Evolutionary conservation across 2,329 filamentous ascomycete genomes (phyloP), one percentile per base, ranked within the genome.

Genomic region (Periconia sp.): DNA sequence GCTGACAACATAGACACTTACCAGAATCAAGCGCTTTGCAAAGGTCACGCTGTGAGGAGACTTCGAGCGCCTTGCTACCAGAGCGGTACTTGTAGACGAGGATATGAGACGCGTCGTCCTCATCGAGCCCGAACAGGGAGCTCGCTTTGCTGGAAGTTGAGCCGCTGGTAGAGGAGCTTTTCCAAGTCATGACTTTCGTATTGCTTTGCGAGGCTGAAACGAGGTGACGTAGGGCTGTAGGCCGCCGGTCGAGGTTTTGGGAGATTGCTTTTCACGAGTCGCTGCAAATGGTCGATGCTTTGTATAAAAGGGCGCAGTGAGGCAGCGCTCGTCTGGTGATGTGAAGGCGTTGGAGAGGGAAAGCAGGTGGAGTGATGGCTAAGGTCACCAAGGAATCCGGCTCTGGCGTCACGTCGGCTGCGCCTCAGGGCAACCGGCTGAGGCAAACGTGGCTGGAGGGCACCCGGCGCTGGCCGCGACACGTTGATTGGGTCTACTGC

Each of bases 1-100:
- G 11, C 17, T n/a, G 30, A n/a, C 33, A 28, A 30, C 15, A 17
- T 23, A 30, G 31, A 26, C 19, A 55, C 67, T 47, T 42, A 69
- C 70, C 66, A 46, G 60, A 48, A 47, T 72, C 69, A 12, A 73
- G 53, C 22, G 56, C 52, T 31, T 63, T 63, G 52, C 71, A 74
- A 10, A 78, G 66, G 13, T 74, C 71, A 46, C 71, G 70, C 42
- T 77, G 74, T 29, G 73, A 71, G 36, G 66, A 69, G 4, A 71
- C 65, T 48, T 73, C 65, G 18, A 77, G 61, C 15, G 56, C 48
- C 28, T 59, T 65, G 45, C 58, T 52, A 15, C 68, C 70, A 7
- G 70, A 72, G 18, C 73, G 68, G 42, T 75, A 76, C 42, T 66
- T 67, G 58, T 77, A 77, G 28, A 77, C 69, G 17, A 78, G 59